Conservation (phyloP, 331 rosid genomes). For the Malus hybrid region DNA sequence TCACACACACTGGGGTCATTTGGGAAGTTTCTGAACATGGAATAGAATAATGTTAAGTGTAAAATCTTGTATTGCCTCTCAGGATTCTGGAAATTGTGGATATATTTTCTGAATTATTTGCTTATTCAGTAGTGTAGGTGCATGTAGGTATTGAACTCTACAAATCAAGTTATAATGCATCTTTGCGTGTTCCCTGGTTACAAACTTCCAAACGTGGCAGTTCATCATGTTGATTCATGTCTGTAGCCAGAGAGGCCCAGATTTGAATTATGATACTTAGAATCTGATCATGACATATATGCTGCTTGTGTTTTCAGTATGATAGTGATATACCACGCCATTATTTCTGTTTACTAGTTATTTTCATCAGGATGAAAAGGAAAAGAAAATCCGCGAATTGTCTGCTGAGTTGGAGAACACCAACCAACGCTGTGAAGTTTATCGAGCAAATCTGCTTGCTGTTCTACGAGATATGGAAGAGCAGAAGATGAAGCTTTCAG, state of each 20-base stretch:
- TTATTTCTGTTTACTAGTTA: constrained; percentile 8
- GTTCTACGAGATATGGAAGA: constrained; percentile 93
- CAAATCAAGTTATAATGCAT: not conserved
- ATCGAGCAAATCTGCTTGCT: constrained; percentile 70
- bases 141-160: not conserved
- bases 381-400: constrained; percentile 68
- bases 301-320: not conserved
- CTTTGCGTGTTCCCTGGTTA: not conserved
- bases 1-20: not conserved
- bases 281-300: not conserved
- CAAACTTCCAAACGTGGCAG: not conserved
- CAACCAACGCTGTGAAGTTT: constrained; percentile 81
- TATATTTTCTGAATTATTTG: not conserved
- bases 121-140: not conserved
- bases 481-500: constrained; percentile 79
- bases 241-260: not conserved
- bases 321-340: not conserved
- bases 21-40: not conserved
- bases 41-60: not conserved
- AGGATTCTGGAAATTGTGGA: not conserved
- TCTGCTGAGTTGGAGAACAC: constrained; percentile 61
- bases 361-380: constrained; percentile 62
- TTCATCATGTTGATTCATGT: not conserved
- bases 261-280: not conserved
- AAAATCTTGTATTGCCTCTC: not conserved